phyloP scores from a whole-genome alignment of 1,139 yeast species.

The Nakaseomyces sp. region DNA sequence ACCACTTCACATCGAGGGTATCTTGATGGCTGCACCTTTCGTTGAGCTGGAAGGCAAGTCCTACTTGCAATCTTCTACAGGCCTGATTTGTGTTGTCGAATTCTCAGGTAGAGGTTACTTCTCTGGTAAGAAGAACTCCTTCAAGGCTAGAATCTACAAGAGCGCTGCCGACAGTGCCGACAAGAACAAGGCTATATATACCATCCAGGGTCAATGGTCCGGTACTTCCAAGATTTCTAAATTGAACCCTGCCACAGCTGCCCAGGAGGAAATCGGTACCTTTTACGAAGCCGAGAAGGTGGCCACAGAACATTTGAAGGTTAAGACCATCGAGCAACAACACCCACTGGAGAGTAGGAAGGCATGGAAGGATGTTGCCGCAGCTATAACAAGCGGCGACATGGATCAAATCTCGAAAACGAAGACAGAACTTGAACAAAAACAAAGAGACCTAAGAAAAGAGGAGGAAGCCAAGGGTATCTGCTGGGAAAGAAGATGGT shows the following conservation, averaged over 20 bases:
- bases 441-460: conserved; percentile 72
- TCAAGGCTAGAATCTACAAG: conserved; percentile 70
- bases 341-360: conserved; percentile 66
- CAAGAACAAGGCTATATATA: conserved; percentile 59
- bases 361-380: conserved; percentile 85
- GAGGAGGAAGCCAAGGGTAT: conserved; percentile 54
- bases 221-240: conserved; percentile 46
- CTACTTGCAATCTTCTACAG: conserved; percentile 69
- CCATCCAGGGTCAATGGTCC: conserved; percentile 89
- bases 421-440: conserved; percentile 70
- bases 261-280: conserved; percentile 26
- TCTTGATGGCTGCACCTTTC: conserved; percentile 79
- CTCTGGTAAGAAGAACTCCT: conserved; percentile 84
- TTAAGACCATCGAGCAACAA: conserved; percentile 74
- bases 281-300: conserved; percentile 60
- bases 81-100: conserved; percentile 64
- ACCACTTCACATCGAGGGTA: conserved; percentile 90
- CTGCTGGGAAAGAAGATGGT: conserved; percentile 75
- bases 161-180: conserved; percentile 40
- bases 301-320: conserved; percentile 49
- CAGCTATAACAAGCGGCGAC: conserved; percentile 69
- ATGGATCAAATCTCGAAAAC: conserved; percentile 64
- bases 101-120: conserved; percentile 90
- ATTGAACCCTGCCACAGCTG: conserved; percentile 21
- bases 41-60: conserved; percentile 81